These are phyloP conservation scores for Xylaria sp. DNA, from an alignment of 2,329 filamentous ascomycete species.

Conservation along the genomic window DNA sequence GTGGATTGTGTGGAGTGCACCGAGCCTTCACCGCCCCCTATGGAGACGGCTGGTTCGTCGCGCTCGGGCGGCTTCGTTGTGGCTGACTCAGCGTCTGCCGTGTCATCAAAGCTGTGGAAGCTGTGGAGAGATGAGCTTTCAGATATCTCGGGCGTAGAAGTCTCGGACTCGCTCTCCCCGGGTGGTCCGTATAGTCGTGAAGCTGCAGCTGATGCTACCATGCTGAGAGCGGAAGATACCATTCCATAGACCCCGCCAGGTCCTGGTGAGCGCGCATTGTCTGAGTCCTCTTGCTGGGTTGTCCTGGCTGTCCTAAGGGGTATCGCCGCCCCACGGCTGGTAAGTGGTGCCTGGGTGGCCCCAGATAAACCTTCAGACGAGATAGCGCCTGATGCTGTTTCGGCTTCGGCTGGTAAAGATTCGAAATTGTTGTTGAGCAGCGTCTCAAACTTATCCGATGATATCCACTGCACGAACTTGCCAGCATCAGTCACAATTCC, in stretches of 20 bases:
- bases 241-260: constrained; percentile 61
- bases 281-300: constrained; percentile 32
- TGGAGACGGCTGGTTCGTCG: constrained; percentile 32
- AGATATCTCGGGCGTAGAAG: constrained; percentile 34
- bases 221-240: constrained; percentile 58
- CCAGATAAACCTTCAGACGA: constrained; percentile 32
- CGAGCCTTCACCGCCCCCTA: constrained; percentile 39
- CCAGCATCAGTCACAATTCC: constrained; percentile 79
- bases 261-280: constrained; percentile 35
- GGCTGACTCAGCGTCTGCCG: constrained; percentile 45
- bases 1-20: constrained; percentile 42
- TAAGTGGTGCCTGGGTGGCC: constrained; percentile 24
- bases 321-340: constrained; percentile 19
- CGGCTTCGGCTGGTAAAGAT: constrained; percentile 29
- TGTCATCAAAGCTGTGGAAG: constrained; percentile 60
- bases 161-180: constrained; percentile 40
- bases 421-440: constrained; percentile 38
- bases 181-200: constrained; percentile 48
- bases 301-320: constrained; percentile 18
- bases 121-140: constrained; percentile 55
- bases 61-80: constrained; percentile 23
- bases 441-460: constrained; percentile 47
- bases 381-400: constrained; percentile 39
- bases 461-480: constrained; percentile 81
- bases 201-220: constrained; percentile 58